These are phyloP conservation scores for Colletotrichum musae DNA, from an alignment of 2,329 filamentous ascomycete species.

Conservation along the genomic window DNA sequence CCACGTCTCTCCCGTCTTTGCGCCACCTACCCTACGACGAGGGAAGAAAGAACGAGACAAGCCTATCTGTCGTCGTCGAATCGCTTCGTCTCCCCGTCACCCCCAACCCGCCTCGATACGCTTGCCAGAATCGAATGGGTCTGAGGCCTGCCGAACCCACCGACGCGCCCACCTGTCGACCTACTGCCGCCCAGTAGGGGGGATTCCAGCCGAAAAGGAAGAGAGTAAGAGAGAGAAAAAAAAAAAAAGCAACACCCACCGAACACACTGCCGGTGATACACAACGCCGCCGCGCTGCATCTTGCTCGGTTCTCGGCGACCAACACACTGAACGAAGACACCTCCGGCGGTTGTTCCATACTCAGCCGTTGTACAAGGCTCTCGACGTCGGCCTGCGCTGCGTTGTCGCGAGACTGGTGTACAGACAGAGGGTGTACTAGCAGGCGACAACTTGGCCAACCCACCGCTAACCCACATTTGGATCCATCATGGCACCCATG, in stretches of 20 bases:
- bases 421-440: slow-evolving; percentile 32
- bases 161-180: slow-evolving; percentile 36
- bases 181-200: slow-evolving; percentile 30
- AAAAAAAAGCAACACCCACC: slow-evolving; percentile 33
- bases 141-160: slow-evolving; percentile 39
- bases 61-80: slow-evolving; percentile 23
- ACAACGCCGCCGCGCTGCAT: slow-evolving; percentile 10
- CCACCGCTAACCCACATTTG: slow-evolving; percentile 54
- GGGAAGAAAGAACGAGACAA: slow-evolving; percentile 12
- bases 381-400: slow-evolving; percentile 25
- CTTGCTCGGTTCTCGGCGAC: slow-evolving; percentile 6
- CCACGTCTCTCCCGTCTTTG: slow-evolving; percentile 23
- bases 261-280: slow-evolving; percentile 19
- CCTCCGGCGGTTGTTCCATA: slow-evolving; percentile 32
- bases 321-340: slow-evolving; percentile 31
- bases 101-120: slow-evolving; percentile 37
- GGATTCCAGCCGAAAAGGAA: slow-evolving; percentile 21
- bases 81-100: slow-evolving; percentile 37
- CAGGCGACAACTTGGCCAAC: slow-evolving; percentile 47
- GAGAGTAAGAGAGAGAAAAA: slow-evolving; percentile 29
- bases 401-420: slow-evolving; percentile 34
- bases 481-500: slow-evolving; percentile 70
- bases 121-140: slow-evolving; percentile 41
- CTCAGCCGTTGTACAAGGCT: slow-evolving; percentile 32
- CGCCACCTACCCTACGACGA: slow-evolving; percentile 31